A percentile compares a stretch with the other conserved stretches of the same genome.
Conservation (phyloP, 2,329 filamentous ascomycete species). For the Lecanoromycetidae sp. region DNA sequence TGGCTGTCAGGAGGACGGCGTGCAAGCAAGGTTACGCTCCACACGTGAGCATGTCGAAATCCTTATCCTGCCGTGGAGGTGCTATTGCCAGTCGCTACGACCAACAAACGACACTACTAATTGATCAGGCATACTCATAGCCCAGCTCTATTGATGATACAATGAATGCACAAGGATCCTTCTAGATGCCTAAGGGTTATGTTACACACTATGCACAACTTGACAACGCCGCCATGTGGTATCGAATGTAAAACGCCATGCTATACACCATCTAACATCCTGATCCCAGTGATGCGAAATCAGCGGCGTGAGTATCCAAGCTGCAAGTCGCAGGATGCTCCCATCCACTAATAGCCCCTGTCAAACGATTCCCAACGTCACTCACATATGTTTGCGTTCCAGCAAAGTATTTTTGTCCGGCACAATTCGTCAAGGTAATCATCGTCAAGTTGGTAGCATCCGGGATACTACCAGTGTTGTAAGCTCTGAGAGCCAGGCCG, state of each 20-base stretch:
- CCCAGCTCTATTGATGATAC: too few relatives aligned
- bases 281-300: neutral
- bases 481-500: constrained; percentile 5
- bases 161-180: too few relatives aligned
- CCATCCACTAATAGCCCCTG: neutral
- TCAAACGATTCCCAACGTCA: constrained; percentile 11
- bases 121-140: too few relatives aligned
- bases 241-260: neutral
- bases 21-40: too few relatives aligned
- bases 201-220: neutral
- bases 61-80: too few relatives aligned
- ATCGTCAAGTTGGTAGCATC: constrained; percentile 2
- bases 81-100: too few relatives aligned
- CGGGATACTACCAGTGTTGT: constrained; percentile 9
- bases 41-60: too few relatives aligned
- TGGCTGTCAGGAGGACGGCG: too few relatives aligned
- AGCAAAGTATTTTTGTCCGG: neutral
- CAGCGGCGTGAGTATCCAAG: neutral
- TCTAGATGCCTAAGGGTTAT: too few relatives aligned
- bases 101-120: too few relatives aligned
- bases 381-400: constrained; percentile 9
- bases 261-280: neutral
- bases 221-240: neutral
- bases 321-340: neutral
- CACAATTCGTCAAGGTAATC: neutral